Base-by-base conservation (phyloP, 169 alveolate genomes). In the Hepatocystis sp. region DNA sequence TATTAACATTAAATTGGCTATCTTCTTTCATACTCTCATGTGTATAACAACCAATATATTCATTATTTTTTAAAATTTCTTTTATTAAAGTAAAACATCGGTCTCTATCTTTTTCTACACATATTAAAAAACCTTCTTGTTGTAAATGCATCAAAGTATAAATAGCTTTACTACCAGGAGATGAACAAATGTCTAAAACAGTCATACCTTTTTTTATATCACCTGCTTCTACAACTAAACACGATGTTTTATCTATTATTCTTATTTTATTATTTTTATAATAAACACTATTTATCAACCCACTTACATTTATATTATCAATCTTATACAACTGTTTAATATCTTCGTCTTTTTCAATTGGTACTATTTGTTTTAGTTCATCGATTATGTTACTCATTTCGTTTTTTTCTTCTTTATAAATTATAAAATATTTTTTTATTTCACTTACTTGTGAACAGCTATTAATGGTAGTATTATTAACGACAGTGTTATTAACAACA, bases 121-220 rank as follows among this genome's bases (percentile, higher is more conserved):
- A 78, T 64, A 78, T 64, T 39, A 78, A 52, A 27, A 46, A 78
- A n/a, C 89, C 89, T 28, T 78, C 61, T 27, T 61, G 52, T 17
- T 78, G 60, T 49, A 78, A 49, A 15, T 11, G 25, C 11, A 28
- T 7, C 10, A 61, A 42, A 39, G 61, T 47, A 23, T 27, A 63
- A 11, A 78, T 78, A 27, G 89, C 89, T 47, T 78, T 78, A 40
- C 89, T 78, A 4, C 89, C 89, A 7, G 89, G 89, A 3, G 89
- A 64, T 11, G 89, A 78, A 25, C 89, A 78, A 10, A 78, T 34
- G 49, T 78, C 89, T 10, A 78, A 81, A 53, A 78, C 27, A 11
- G 51, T 55, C 78, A 61, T 78, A 4, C 89, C 89, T 13, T 32
- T 42, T 78, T 78, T 60, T 25, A 78, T 78, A 10, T 78, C 13